Evolutionary conservation across 192 early-diverging fungal species (phyloP).

Genomic region (Glomus cerebriforme): DNA sequence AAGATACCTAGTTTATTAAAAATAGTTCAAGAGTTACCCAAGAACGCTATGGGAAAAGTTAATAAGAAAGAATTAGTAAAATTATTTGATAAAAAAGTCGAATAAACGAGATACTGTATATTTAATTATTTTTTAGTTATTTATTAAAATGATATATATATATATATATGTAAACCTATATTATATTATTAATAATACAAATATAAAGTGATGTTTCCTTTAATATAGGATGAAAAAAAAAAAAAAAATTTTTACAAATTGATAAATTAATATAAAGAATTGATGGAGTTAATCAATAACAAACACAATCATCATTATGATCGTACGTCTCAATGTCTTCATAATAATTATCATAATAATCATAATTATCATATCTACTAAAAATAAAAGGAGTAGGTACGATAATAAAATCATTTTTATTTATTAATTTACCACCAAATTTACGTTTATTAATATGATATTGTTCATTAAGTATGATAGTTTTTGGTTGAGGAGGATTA

Average conservation of each 20-base stretch:
- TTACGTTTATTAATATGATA: neutral
- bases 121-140: no score
- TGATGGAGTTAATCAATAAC: no score
- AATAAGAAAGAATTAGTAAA: constrained; percentile 75
- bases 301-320: neutral
- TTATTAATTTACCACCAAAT: neutral
- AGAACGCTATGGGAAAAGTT: constrained; percentile 89
- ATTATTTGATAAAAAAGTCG: neutral
- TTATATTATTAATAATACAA: no score
- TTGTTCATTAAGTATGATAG: neutral
- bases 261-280: no score
- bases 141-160: no score
- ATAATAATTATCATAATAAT: neutral
- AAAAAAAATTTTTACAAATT: no score
- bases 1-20: constrained; percentile 67
- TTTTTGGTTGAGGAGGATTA: neutral
- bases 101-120: no score
- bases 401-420: neutral
- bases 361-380: neutral
- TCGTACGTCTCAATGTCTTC: neutral
- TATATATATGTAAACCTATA: no score
- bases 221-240: no score
- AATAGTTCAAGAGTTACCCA: constrained; percentile 62
- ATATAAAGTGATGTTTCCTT: no score
- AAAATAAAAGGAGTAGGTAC: neutral